Evolutionary conservation across 805 yeast genomes (phyloP).

Genomic region (Saturnispora diversa): DNA sequence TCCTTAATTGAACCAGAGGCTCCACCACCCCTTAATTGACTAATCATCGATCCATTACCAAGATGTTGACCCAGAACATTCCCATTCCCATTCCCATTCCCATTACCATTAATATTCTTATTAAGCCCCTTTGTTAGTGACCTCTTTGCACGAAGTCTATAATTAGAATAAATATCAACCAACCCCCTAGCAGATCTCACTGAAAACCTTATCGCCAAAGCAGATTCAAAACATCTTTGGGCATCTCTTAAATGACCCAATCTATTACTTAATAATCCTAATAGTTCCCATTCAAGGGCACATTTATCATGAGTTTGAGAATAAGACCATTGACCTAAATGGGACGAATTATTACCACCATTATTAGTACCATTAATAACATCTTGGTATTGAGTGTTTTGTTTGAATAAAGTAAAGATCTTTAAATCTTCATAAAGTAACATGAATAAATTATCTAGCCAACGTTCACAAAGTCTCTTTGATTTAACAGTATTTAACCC

Average conservation of each 20-base stretch:
- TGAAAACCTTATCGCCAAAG: constrained; percentile 67
- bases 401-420: constrained; percentile 74
- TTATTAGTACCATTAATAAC: constrained; percentile 1
- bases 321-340: constrained; percentile 11
- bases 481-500: constrained; percentile 44
- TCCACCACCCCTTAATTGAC: constrained; percentile 2
- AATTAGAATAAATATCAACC: constrained; percentile 46
- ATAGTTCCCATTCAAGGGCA: constrained; percentile 68
- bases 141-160: constrained; percentile 9
- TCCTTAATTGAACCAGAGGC: background rate
- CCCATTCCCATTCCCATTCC: constrained; percentile 10
- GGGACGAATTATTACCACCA: background rate
- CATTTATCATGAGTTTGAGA: constrained; percentile 37
- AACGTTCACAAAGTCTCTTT: constrained; percentile 62
- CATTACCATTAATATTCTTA: too few relatives aligned
- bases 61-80: constrained; percentile 22
- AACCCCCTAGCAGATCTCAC: constrained; percentile 71
- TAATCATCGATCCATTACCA: background rate
- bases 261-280: constrained; percentile 80
- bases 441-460: constrained; percentile 68
- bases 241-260: constrained; percentile 85
- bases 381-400: constrained; percentile 4
- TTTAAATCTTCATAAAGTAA: constrained; percentile 63
- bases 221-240: constrained; percentile 69
- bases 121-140: background rate